Evolutionary conservation across 495 filamentous ascomycete genomes (phyloP).

Genomic region (Talaromyces adpressus): DNA sequence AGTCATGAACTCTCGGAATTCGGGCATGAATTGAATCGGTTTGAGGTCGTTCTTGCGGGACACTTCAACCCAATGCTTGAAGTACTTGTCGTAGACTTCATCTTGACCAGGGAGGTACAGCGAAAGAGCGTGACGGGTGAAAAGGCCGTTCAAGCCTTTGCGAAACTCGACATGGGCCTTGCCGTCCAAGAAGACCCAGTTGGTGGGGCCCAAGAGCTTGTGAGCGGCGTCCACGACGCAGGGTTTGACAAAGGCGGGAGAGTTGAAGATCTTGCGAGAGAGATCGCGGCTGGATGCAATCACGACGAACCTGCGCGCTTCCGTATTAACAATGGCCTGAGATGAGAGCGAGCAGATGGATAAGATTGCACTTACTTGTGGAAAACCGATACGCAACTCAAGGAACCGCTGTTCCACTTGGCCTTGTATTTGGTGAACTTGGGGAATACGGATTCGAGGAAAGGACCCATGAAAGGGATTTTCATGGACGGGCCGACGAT

Average conservation of each 20-base stretch:
- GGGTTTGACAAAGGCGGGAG: slow-evolving; percentile 84
- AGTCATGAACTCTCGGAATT: slow-evolving; percentile 94
- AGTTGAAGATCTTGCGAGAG: slow-evolving; percentile 96
- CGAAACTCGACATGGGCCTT: slow-evolving; percentile 94
- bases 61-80: slow-evolving; percentile 66
- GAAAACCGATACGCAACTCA: slow-evolving; percentile 98
- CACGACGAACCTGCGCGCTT: slow-evolving; percentile 76
- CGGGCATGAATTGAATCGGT: slow-evolving; percentile 79
- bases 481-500: slow-evolving; percentile 82
- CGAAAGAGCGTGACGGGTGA: slow-evolving; percentile 84
- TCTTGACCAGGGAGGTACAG: slow-evolving; percentile 88
- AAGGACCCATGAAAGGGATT: slow-evolving; percentile 92
- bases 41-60: slow-evolving; percentile 59
- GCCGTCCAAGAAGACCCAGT: slow-evolving; percentile 98
- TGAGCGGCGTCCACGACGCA: slow-evolving; percentile 94
- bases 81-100: slow-evolving; percentile 84
- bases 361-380: slow-evolving; percentile 74
- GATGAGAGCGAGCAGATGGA: neutral
- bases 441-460: slow-evolving; percentile 85
- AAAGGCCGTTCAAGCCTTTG: slow-evolving; percentile 90
- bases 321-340: slow-evolving; percentile 8
- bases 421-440: slow-evolving; percentile 84
- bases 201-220: slow-evolving; percentile 85
- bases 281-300: slow-evolving; percentile 95
- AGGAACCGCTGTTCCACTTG: slow-evolving; percentile 84